Evolutionary conservation across 2,329 filamentous ascomycete genomes (phyloP), one percentile per base, ranked within the genome.

Genomic region (Albophoma yamanashiensis): DNA sequence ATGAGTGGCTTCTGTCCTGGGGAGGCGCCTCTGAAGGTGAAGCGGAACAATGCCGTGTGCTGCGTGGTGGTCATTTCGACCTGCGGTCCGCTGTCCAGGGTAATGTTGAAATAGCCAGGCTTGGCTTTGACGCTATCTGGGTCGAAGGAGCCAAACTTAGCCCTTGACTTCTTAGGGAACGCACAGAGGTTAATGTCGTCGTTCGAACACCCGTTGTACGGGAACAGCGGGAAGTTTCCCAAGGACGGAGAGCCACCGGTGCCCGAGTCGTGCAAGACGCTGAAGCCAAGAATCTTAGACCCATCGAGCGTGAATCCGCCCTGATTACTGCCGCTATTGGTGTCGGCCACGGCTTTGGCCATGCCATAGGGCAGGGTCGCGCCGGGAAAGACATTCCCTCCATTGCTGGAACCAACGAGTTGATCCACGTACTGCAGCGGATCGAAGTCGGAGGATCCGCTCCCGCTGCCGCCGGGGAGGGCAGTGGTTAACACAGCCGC

Each of bases 191-290:
- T 77, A 59, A 91, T 71, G 45, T 85, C 80, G 62, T 88, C 82
- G 17, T 75, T 78, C 0, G 80, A 77, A 63, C 88, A 91, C 47
- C 77, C 76, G 4, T 81, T 74, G 62, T 89, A 87, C 0, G 87
- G 79, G 63, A 91, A 91, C 1, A 91, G 75, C 0, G 89, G 85
- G 58, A 91, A 91, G 67, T 89, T 90, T 17, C 88, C 89, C 20
- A 91, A 73, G 4, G 85, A 89, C 0, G 87, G 83, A 1, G 73
- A 71, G 9, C 78, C 78, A 27, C 83, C 83, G 0, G 82, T 85
- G 1, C 82, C 82, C 2, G 79, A 82, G 66, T 85, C 83, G 67
- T 85, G 82, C 74, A 85, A 76, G 43, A 79, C 76, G 15, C 79
- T 82, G 70, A 84, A 85, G 17, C 83, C 84, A 5, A 76, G 77